These are phyloP conservation scores for Acanthamoeba healyi DNA, from an alignment of 208 protist species.

Conservation along the genomic window DNA sequence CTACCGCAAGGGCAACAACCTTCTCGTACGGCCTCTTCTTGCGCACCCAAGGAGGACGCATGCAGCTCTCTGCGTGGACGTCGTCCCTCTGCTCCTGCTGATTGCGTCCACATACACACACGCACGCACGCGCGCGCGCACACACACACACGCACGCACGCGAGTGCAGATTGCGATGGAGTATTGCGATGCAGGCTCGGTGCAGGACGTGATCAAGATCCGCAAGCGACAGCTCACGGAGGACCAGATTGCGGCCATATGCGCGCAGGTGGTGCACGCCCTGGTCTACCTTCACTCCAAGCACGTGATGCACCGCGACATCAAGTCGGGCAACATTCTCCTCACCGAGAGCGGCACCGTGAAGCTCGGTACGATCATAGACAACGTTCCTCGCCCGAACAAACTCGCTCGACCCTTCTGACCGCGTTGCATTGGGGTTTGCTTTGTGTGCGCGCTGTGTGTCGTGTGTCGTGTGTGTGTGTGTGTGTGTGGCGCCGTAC, in stretches of 20 bases:
- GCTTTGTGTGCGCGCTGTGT: too few relatives aligned
- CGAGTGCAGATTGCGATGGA: constrained; percentile 89
- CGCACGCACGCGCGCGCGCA: neutral
- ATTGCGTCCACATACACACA: too few relatives aligned
- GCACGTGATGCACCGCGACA: constrained; percentile 84
- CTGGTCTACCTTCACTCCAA: constrained; percentile 82
- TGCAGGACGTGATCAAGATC: constrained; percentile 86
- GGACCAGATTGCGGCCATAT: constrained; percentile 83
- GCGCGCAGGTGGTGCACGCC: constrained; percentile 80
- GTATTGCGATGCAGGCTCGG: constrained; percentile 87
- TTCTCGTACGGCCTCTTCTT: neutral
- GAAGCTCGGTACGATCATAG: constrained; percentile 71
- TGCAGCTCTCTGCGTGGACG: neutral
- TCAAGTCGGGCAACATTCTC: constrained; percentile 83
- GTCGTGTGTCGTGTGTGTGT: too few relatives aligned
- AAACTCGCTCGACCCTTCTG: too few relatives aligned
- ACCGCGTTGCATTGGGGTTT: too few relatives aligned
- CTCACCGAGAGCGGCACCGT: constrained; percentile 65
- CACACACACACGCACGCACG: neutral
- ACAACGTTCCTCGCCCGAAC: neutral
- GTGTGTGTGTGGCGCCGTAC: too few relatives aligned
- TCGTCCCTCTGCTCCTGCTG: neutral
- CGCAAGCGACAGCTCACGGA: constrained; percentile 79
- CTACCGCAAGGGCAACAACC: constrained; percentile 66
- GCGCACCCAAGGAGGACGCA: too few relatives aligned